These are phyloP conservation scores for Fraxinus greggii DNA, from an alignment of 305 asterid genomes.

Conservation along the genomic window DNA sequence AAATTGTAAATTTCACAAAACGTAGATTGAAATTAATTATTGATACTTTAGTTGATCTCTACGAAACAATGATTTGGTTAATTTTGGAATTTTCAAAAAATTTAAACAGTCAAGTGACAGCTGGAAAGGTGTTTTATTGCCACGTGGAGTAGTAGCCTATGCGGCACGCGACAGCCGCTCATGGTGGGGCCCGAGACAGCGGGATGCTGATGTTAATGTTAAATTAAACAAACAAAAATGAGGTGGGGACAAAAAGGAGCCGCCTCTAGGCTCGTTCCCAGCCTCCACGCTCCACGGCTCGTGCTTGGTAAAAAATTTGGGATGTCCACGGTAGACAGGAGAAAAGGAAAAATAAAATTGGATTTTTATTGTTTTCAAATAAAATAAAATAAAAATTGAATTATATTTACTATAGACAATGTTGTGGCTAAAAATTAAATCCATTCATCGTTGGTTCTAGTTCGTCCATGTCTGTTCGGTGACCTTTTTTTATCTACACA, in stretches of 20 bases:
- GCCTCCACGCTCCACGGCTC: slow-evolving; percentile 37
- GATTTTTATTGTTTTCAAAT: background rate
- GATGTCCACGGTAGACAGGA: background rate
- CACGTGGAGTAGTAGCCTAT: slow-evolving; percentile 51
- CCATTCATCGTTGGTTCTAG: background rate
- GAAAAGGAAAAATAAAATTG: background rate
- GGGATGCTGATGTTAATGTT: background rate
- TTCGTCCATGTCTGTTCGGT: background rate
- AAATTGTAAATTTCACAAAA: background rate
- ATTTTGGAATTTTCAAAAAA: too few species aligned
- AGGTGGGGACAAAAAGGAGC: slow-evolving; percentile 21
- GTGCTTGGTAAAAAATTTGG: background rate
- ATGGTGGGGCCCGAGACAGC: slow-evolving; percentile 44
- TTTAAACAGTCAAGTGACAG: slow-evolving; percentile 15
- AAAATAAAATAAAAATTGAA: background rate
- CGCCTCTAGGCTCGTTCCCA: slow-evolving; percentile 63
- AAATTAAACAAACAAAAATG: background rate
- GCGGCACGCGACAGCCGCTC: slow-evolving; percentile 78
- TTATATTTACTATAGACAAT: background rate
- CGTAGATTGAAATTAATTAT: background rate
- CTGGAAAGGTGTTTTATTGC: background rate
- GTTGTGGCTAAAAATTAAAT: background rate
- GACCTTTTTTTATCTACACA: background rate
- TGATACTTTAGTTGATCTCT: too few species aligned
- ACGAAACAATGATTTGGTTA: too few species aligned